Percentiles rank a stretch among this genome's conserved stretches.
Evolutionary conservation across 208 protist species (phyloP).

Genomic region (Trypanosoma platydactyli): DNA sequence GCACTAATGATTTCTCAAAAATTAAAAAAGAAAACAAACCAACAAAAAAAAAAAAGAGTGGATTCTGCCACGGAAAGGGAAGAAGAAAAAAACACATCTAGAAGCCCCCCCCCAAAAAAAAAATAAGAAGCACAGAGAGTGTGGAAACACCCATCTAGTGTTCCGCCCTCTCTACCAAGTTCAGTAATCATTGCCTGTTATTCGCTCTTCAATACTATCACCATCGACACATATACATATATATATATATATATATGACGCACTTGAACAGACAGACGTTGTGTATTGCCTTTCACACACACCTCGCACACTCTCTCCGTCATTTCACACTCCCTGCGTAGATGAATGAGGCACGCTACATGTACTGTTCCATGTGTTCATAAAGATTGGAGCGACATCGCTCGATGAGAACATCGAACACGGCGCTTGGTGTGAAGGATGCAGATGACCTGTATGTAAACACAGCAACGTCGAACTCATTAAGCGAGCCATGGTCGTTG

Average conservation of each 20-base stretch:
- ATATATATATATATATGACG: too few relatives aligned
- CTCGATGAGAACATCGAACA: constrained; percentile 52
- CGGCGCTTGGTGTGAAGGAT: constrained; percentile 41
- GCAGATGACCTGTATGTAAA: constrained; percentile 56
- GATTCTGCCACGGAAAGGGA: not conserved
- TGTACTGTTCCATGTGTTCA: constrained; percentile 73
- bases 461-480: constrained; percentile 63
- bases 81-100: constrained; percentile 1
- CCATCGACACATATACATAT: too few relatives aligned
- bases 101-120: too few relatives aligned
- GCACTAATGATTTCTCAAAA: too few relatives aligned
- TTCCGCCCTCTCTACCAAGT: too few relatives aligned
- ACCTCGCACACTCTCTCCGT: not conserved
- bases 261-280: too few relatives aligned
- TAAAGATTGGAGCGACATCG: constrained; percentile 66
- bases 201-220: too few relatives aligned
- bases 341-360: constrained; percentile 25
- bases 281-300: too few relatives aligned
- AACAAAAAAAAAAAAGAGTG: constrained; percentile 22
- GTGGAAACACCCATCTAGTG: not conserved
- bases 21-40: too few relatives aligned
- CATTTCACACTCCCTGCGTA: constrained; percentile 9
- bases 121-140: constrained; percentile 21
- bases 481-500: constrained; percentile 59
- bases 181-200: too few relatives aligned